phyloP scores from a whole-genome alignment of 768 basidiomycete species.

The Hemileccinum rubropunctum region DNA sequence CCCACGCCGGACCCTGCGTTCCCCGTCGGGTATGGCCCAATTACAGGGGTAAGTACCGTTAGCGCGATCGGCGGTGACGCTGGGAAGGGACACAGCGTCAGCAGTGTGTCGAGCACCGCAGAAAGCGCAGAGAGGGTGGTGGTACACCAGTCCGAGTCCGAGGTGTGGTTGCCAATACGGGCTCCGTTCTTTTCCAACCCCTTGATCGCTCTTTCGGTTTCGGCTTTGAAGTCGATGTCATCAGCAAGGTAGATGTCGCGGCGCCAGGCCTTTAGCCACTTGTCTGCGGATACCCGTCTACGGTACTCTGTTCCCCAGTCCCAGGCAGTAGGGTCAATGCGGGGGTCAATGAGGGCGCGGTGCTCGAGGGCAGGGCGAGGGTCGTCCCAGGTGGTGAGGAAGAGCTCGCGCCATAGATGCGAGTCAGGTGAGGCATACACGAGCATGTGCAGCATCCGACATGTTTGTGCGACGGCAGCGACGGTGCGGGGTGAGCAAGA shows the following conservation, averaged over 20 bases:
- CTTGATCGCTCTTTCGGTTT: too few relatives aligned
- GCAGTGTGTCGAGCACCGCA: conserved; percentile 33
- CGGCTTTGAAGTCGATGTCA: not conserved
- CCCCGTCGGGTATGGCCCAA: conserved; percentile 8
- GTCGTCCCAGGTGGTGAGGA: conserved; percentile 49
- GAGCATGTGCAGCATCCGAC: conserved; percentile 32
- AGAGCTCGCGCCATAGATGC: conserved; percentile 49
- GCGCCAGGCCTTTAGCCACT: conserved; percentile 25
- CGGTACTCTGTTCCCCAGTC: conserved; percentile 28
- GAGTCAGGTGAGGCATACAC: conserved; percentile 34
- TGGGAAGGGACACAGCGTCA: conserved; percentile 32
- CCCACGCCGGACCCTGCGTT: conserved; percentile 5
- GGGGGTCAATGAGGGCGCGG: conserved; percentile 23
- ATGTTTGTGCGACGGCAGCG: conserved; percentile 37
- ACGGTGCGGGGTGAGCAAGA: conserved; percentile 32
- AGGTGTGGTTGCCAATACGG: too few relatives aligned
- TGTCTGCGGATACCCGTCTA: conserved; percentile 21
- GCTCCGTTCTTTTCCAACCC: too few relatives aligned
- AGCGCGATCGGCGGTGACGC: conserved; percentile 21
- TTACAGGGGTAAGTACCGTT: conserved; percentile 12
- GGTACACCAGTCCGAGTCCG: not conserved
- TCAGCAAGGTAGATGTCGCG: conserved; percentile 7
- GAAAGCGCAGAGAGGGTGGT: conserved; percentile 21
- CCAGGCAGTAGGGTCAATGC: conserved; percentile 13
- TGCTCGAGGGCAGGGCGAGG: conserved; percentile 37